Conservation (phyloP, 2,329 filamentous ascomycete genomes). For the Fusarium sterilihyphosum region DNA sequence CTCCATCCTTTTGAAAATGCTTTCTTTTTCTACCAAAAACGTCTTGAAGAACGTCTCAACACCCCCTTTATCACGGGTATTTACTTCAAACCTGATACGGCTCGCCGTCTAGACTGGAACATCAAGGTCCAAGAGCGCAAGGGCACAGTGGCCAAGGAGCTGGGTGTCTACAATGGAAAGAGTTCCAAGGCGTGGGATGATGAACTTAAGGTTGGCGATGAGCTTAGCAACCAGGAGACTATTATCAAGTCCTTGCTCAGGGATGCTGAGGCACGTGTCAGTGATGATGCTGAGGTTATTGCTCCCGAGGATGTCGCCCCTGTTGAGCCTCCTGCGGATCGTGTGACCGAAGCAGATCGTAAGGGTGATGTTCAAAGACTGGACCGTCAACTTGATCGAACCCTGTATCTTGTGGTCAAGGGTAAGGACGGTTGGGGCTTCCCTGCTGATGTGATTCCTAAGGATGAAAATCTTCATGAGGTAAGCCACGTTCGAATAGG, state of each 20-base stretch:
- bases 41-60: constrained; percentile 90
- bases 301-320: constrained; percentile 68
- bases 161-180: constrained; percentile 82
- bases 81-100: constrained; percentile 93
- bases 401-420: constrained; percentile 88
- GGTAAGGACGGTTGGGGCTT: constrained; percentile 83
- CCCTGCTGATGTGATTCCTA: constrained; percentile 74
- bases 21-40: constrained; percentile 97
- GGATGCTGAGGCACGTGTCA: constrained; percentile 75
- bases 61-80: constrained; percentile 90
- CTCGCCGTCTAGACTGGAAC: constrained; percentile 88
- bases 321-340: constrained; percentile 75
- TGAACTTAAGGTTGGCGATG: constrained; percentile 81
- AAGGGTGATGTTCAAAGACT: constrained; percentile 79
- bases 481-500: constrained; percentile 59
- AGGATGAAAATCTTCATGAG: constrained; percentile 81
- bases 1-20: constrained; percentile 90
- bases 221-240: constrained; percentile 70
- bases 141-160: constrained; percentile 81
- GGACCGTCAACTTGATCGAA: constrained; percentile 81
- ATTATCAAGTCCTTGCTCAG: constrained; percentile 75
- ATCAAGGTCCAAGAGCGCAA: constrained; percentile 80
- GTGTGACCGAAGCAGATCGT: constrained; percentile 81
- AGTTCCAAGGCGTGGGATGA: constrained; percentile 85
- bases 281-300: constrained; percentile 69